These are phyloP conservation scores for Rubus parviflorus DNA, from an alignment of 306 rosid genomes.

Conservation along the genomic window DNA sequence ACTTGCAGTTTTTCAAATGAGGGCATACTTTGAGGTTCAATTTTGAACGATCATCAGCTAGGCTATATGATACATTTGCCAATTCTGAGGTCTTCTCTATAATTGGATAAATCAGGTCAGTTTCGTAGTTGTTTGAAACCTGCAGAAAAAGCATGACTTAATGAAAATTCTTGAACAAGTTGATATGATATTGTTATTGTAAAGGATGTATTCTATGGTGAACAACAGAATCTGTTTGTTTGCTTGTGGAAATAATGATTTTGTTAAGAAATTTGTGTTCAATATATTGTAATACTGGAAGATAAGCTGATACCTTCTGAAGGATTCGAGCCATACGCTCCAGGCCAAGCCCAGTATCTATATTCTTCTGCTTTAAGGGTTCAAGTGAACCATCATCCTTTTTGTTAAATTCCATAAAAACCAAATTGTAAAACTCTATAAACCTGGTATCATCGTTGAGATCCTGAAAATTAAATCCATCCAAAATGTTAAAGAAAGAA, in stretches of 20 bases:
- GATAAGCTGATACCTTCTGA: constrained; percentile 60
- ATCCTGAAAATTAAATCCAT: constrained; percentile 55
- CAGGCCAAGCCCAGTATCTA: constrained; percentile 94
- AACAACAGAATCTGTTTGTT: neutral
- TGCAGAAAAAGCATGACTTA: constrained; percentile 45
- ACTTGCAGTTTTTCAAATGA: constrained; percentile 18
- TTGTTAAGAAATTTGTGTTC: constrained; percentile 7
- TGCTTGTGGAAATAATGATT: neutral
- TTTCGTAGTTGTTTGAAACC: constrained; percentile 94
- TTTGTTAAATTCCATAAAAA: constrained; percentile 94
- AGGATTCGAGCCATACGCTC: constrained; percentile 96
- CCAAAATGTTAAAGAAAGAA: neutral
- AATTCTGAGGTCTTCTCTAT: constrained; percentile 69
- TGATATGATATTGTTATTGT: constrained; percentile 17
- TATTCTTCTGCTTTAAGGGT: constrained; percentile 87
- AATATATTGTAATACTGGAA: constrained; percentile 16
- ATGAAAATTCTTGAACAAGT: constrained; percentile 18
- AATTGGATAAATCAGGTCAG: constrained; percentile 93
- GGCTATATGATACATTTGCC: constrained; percentile 66
- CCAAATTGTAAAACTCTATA: constrained; percentile 90
- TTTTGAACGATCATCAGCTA: constrained; percentile 66
- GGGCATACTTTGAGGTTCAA: constrained; percentile 65
- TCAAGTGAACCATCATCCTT: constrained; percentile 81
- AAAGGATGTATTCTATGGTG: neutral
- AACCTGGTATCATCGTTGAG: constrained; percentile 82